Evolutionary conservation across 1,284 basidiomycete genomes (phyloP).

Genomic region (Ganoderma lucidum): DNA sequence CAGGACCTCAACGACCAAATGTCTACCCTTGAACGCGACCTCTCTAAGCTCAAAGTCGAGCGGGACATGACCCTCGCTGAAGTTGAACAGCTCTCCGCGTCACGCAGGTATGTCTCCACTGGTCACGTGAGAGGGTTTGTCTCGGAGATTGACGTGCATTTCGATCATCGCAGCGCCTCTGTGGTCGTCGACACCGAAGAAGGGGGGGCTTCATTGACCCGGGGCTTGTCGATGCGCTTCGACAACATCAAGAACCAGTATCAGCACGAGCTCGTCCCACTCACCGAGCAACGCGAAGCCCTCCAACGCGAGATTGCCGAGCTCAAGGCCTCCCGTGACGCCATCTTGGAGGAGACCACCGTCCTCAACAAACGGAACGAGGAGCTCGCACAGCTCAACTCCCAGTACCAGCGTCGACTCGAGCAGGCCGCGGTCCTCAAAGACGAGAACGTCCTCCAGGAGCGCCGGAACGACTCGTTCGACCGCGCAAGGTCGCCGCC

Average conservation of each 20-base stretch:
- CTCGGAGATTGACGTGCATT: not conserved
- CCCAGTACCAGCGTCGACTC: slow-evolving; percentile 80
- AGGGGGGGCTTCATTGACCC: slow-evolving; percentile 61
- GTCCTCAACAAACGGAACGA: slow-evolving; percentile 92
- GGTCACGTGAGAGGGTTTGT: not conserved
- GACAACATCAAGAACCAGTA: slow-evolving; percentile 92
- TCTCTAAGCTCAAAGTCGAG: slow-evolving; percentile 89
- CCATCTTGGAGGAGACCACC: slow-evolving; percentile 91
- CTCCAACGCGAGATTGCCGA: slow-evolving; percentile 87
- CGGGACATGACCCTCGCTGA: slow-evolving; percentile 93
- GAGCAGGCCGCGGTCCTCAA: slow-evolving; percentile 52
- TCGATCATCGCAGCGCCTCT: slow-evolving; percentile 21
- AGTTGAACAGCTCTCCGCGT: slow-evolving; percentile 86
- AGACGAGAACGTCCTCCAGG: slow-evolving; percentile 35
- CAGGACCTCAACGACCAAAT: slow-evolving; percentile 84
- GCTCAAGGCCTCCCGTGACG: slow-evolving; percentile 86
- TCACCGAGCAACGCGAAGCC: slow-evolving; percentile 84
- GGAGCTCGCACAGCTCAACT: slow-evolving; percentile 87
- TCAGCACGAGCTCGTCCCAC: slow-evolving; percentile 84
- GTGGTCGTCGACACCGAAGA: slow-evolving; percentile 45
- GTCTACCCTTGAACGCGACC: slow-evolving; percentile 82
- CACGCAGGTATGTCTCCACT: slow-evolving; percentile 62
- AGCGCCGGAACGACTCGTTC: slow-evolving; percentile 45
- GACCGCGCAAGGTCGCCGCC: slow-evolving; percentile 40
- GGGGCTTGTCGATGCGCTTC: slow-evolving; percentile 86